Conservation (phyloP, 2,329 filamentous ascomycete genomes). For the Fusarium illudens region DNA sequence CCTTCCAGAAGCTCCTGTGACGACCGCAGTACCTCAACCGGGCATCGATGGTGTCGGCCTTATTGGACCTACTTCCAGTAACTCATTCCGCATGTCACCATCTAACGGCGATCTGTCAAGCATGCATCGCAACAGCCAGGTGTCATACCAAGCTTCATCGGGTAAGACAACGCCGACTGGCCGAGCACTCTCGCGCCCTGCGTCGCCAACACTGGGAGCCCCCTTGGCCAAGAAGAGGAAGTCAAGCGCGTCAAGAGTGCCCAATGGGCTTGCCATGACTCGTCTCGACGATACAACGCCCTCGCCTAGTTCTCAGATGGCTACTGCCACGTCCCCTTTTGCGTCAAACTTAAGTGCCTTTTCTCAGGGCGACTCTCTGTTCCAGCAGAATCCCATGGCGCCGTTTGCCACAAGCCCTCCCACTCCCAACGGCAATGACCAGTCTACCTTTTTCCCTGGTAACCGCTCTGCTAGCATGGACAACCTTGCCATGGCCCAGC, state of each 20-base stretch:
- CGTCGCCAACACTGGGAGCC: constrained; percentile 73
- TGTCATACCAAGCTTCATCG: constrained; percentile 45
- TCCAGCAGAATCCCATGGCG: constrained; percentile 51
- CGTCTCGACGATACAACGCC: constrained; percentile 74
- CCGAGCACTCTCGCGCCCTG: constrained; percentile 71
- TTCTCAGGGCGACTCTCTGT: constrained; percentile 55
- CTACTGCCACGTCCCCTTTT: constrained; percentile 61
- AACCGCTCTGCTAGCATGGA: constrained; percentile 72
- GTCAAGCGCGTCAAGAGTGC: constrained; percentile 76
- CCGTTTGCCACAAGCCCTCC: constrained; percentile 67
- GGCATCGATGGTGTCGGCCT: constrained; percentile 45
- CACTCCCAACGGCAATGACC: constrained; percentile 73
- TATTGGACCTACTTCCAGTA: constrained; percentile 47
- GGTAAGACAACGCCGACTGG: constrained; percentile 46
- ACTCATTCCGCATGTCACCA: constrained; percentile 64
- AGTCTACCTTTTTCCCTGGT: constrained; percentile 62
- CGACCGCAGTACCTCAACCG: constrained; percentile 31
- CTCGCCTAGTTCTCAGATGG: constrained; percentile 50
- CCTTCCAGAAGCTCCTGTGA: constrained; percentile 39
- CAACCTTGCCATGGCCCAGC: constrained; percentile 67
- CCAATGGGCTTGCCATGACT: constrained; percentile 82
- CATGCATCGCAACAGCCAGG: constrained; percentile 60
- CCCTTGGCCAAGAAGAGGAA: constrained; percentile 84
- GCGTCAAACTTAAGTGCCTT: constrained; percentile 58
- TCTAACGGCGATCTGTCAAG: constrained; percentile 71